Base-by-base conservation (phyloP, 768 basidiomycete genomes). In the Suillus paluster region DNA sequence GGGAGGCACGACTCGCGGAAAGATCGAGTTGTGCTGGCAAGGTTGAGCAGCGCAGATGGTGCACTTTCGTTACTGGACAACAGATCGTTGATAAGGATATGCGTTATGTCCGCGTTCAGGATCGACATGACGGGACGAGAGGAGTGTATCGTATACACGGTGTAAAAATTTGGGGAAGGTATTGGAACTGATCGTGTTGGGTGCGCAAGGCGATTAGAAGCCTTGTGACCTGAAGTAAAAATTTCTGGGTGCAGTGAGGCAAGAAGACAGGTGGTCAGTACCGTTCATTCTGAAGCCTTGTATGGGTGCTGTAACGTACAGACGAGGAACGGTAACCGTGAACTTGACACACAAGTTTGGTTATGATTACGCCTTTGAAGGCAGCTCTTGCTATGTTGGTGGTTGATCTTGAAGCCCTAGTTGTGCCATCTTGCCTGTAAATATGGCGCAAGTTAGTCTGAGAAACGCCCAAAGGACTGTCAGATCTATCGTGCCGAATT, bases 61-160 rank as follows among this genome's bases (percentile, higher is more conserved):
- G 57, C 2, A 0, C 59, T 36, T 12, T 34, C 48, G 27, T 66
- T 63, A 19, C 34, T 62, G 5, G 62, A 49, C 21, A 58, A 44
- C 44, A 76, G 68, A 12, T 73, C 71, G 19, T 59, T 58, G 67
- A 75, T 72, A 66, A 75, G 66, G 64, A 75, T 74, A 59, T 74
- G 73, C 42, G 73, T 70, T 23, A 75, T 76, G 67, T 75, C 73
- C 25, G 70, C 73, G 71, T 75, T 72, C 42, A 75, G 65, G 36
- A 66, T 61, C 19, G 73, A 72, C 73, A 75, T 75, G 60, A 21
- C 30, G 38, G 50, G 61, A 33, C 45, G 48, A 45, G 56, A 45
- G 12, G 63, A 34, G 39, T 25, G 19, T 52, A 21, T 34, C 33
- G 38, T 55, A 39, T 27, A 49, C 57, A 61, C 50, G 50, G 56